Base-by-base conservation (phyloP, 2,329 filamentous ascomycete species). In the Dothistroma pini region DNA sequence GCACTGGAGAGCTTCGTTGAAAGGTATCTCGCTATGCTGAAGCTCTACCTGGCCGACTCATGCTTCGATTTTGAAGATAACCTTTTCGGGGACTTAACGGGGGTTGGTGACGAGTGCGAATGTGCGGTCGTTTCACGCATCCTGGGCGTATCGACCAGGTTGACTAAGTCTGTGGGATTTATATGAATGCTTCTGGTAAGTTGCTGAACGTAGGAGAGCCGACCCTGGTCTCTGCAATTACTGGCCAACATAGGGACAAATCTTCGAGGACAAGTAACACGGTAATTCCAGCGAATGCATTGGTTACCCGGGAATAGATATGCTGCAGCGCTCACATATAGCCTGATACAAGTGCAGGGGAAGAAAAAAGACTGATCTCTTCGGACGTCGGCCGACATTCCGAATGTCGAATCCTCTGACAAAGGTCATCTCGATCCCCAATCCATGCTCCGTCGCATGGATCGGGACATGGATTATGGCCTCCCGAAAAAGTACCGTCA, bases 401-500 rank as follows among this genome's bases (percentile, higher is more conserved):
- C 51, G 51, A 12, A 14, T 51, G 7, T n/a, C 21, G 4, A 19
- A 25, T 29, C 8, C 4, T 29, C 48, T 51, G 22, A n/a, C 22
- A 19, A 25, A 49, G 44, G 21, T 31, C 48, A 29, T 51, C 48
- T 31, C 21, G 48, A 53, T 53, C 31, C 19, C 11, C 31, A 53
- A 53, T 35, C 51, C 51, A 16, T 53, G 51, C 41, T 53, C 51
- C 35, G 19, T 32, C 31, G 51, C 2, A 21, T 53, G 25, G 22
- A 53, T 51, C 48, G 51, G 51, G n/a, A 53, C 51, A 53, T 21
- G 51, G 51, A 35, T 53, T 14, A 16, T 21, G n/a, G 34, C 7
- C 6, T 1, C 2, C 51, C 51, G 51, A 53, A 2, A 53, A 32
- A 53, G 51, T 19, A n/a, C 51, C 51, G 51, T 12, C 9, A 53